Evolutionary conservation across 208 protist species (phyloP), one percentile per base, ranked within the genome.

Genomic region (Lotmaria passim): DNA sequence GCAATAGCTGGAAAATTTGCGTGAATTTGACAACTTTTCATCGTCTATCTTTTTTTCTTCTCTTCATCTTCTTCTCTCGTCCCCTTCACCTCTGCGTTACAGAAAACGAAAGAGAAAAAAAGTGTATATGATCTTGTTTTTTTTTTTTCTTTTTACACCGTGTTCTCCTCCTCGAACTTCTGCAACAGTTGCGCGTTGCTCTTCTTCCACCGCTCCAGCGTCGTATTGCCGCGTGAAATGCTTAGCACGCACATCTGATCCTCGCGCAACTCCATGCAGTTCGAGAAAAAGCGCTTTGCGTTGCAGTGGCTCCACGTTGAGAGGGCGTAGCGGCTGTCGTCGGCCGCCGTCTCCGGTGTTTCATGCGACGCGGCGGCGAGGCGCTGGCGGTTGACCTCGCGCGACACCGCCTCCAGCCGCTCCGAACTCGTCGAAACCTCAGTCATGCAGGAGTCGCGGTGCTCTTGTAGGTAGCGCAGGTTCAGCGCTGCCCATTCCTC

Each of bases 221-320:
- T 44, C 2, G 72, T 43, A 66, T 87, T 88, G 36, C 80, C 83
- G 38, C 63, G 59, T 19, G 50, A 43, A 34, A 78, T 50, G 28
- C 55, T 74, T 12, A 85, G 53, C 30, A 89, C 19, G 44, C 41
- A 52, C 44, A 87, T 51, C 64, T 93, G 83, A 12, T 73, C 50
- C 75, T 95, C 87, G 17, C 80, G 79, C 47, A 92, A 69, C 76
- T 95, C 85, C 74, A 93, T 85, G 62, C 67, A 84, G 34, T 53
- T 68, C n/a, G 90, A 75, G 70, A 93, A 92, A 55, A 91, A 90
- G 57, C 79, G 79, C 75, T 95, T 89, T 30, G 78, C 85, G 17
- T 75, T 77, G 39, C 72, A 87, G 73, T 95, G 87, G 21, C 59
- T 63, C 87, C 90, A 95, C 28, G 80, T 78, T 11, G 86, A 56